These are phyloP conservation scores for Citrullus mucosospermus DNA, from an alignment of 306 rosid species.

Conservation along the genomic window DNA sequence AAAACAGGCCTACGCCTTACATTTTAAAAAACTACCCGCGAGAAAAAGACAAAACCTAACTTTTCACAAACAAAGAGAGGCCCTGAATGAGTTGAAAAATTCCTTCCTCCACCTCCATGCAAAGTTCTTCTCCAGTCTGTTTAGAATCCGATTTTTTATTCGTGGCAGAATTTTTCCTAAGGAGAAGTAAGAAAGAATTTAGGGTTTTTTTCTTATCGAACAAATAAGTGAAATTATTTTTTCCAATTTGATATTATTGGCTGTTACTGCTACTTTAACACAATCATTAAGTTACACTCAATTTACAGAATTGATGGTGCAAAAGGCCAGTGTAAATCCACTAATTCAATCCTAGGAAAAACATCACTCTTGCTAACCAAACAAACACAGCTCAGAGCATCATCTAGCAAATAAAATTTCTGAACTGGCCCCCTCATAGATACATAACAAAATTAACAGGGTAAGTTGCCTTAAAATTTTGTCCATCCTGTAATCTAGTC, in stretches of 20 bases:
- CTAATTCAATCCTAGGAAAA: neutral
- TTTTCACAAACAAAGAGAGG: neutral
- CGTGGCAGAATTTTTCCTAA: neutral
- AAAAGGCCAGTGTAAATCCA: neutral
- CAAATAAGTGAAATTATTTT: neutral
- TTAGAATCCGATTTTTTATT: neutral
- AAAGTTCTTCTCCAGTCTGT: neutral
- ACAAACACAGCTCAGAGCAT: neutral
- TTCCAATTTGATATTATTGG: neutral
- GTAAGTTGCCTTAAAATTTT: neutral
- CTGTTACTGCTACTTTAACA: neutral
- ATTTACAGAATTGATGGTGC: neutral
- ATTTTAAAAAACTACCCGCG: neutral
- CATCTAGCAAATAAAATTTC: neutral
- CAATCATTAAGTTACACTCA: neutral
- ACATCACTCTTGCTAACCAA: neutral
- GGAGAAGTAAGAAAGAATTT: neutral
- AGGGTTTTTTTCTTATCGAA: neutral
- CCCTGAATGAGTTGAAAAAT: neutral
- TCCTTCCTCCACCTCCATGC: neutral
- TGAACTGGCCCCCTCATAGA: neutral
- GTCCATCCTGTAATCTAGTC: neutral
- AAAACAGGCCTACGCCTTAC: neutral
- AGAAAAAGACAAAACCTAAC: neutral
- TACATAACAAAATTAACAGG: neutral